These are phyloP conservation scores for Acanthamoeba divionensis DNA, from an alignment of 208 protist genomes.

Conservation along the genomic window DNA sequence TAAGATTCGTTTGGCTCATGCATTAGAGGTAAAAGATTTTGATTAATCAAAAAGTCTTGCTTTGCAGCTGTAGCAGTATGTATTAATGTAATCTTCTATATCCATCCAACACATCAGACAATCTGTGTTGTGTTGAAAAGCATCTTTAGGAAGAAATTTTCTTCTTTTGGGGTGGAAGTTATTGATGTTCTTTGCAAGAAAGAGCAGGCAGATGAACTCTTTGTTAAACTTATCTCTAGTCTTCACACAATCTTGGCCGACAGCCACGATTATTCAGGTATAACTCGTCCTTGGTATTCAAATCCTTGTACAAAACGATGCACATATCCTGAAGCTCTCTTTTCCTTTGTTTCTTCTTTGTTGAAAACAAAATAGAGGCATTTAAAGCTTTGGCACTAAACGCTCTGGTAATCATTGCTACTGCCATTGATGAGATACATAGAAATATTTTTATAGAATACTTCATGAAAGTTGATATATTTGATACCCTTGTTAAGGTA, in stretches of 20 bases:
- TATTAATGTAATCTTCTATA: background rate
- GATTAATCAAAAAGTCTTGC: background rate
- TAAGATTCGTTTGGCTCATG: constrained; percentile 47
- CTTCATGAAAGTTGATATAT: constrained; percentile 68
- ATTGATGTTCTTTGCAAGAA: constrained; percentile 61
- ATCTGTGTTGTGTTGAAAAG: constrained; percentile 67
- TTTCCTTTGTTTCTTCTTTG: background rate
- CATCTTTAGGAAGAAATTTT: constrained; percentile 74
- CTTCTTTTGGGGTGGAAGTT: constrained; percentile 64
- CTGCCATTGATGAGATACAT: constrained; percentile 66
- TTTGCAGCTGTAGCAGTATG: background rate
- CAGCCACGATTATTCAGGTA: background rate
- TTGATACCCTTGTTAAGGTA: constrained; percentile 29
- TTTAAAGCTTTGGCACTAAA: constrained; percentile 44
- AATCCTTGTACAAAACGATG: background rate
- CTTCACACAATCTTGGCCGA: background rate
- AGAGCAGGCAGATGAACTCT: constrained; percentile 54
- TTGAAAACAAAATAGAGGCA: background rate
- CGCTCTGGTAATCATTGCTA: constrained; percentile 63
- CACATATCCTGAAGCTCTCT: background rate
- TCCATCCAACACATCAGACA: constrained; percentile 50
- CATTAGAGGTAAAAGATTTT: constrained; percentile 52
- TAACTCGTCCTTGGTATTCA: background rate
- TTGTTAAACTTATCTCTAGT: constrained; percentile 54
- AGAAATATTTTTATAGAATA: constrained; percentile 68